A percentile compares a stretch with the other conserved stretches of the same genome.
Conservation (phyloP, 371 early-diverging fungal genomes). For the Mucor irregularis region DNA sequence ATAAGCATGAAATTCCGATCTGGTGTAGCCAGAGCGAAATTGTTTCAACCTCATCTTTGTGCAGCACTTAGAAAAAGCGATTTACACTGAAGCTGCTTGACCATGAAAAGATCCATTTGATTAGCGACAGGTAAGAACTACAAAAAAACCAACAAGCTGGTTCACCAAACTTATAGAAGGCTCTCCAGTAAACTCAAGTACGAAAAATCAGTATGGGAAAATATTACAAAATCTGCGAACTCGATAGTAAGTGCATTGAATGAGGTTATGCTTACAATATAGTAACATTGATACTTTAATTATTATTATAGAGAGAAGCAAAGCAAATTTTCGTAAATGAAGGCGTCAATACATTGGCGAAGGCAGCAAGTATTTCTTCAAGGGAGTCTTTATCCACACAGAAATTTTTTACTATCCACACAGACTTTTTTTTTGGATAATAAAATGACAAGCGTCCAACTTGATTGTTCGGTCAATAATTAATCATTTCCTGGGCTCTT, state of each 20-base stretch:
- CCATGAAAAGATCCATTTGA: not conserved
- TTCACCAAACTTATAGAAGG: constrained; percentile 5
- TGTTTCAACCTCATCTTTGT: not conserved
- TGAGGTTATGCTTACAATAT: constrained; percentile 12
- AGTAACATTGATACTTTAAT: constrained; percentile 11
- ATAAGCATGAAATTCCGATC: constrained; percentile 5
- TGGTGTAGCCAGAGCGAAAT: constrained; percentile 8
- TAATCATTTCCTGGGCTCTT: too few relatives aligned
- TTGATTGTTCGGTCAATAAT: too few relatives aligned
- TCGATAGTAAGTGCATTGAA: constrained; percentile 17
- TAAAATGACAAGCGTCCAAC: too few relatives aligned
- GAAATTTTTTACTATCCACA: too few relatives aligned
- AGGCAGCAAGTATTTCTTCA: constrained; percentile 8
- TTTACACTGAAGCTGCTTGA: constrained; percentile 7
- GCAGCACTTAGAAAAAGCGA: constrained; percentile 2
- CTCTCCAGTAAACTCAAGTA: constrained; percentile 13
- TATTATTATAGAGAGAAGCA: constrained; percentile 14
- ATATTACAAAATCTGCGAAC: constrained; percentile 10
- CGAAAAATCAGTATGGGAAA: constrained; percentile 14
- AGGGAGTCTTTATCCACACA: too few relatives aligned
- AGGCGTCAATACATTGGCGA: constrained; percentile 11
- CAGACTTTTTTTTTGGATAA: too few relatives aligned
- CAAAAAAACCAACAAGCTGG: constrained; percentile 1
- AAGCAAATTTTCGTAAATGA: constrained; percentile 12
- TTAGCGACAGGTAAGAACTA: constrained; percentile 4